Evolutionary conservation across 768 basidiomycete species (phyloP).

Genomic region (Hysterangium stoloniferum): DNA sequence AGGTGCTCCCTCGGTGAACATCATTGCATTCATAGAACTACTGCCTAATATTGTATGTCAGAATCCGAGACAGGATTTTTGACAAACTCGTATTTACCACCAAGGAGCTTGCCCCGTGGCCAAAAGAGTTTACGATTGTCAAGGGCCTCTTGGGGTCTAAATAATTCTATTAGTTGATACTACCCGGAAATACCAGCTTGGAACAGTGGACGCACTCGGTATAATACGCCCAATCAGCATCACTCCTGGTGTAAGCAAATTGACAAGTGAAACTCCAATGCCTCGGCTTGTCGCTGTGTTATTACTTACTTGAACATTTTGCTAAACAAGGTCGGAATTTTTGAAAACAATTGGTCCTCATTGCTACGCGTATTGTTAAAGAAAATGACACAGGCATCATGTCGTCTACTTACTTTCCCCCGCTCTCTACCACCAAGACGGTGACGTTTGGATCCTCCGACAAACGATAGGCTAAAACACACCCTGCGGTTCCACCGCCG

Average conservation of each 20-base stretch:
- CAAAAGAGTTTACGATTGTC: not conserved
- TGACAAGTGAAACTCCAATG: not conserved
- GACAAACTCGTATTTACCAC: not conserved
- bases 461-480: slow-evolving; percentile 31
- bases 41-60: not conserved
- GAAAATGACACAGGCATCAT: not conserved
- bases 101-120: slow-evolving; percentile 6
- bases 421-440: slow-evolving; percentile 28
- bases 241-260: not conserved
- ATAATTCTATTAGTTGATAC: not conserved
- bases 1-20: slow-evolving; percentile 23
- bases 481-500: slow-evolving; percentile 45
- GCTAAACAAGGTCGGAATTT: not conserved
- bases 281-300: not conserved
- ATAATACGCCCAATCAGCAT: slow-evolving; percentile 4
- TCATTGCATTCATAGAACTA: slow-evolving; percentile 21
- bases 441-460: slow-evolving; percentile 24
- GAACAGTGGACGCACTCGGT: not conserved
- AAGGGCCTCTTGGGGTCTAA: not conserved
- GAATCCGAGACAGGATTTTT: not conserved
- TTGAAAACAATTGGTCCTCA: slow-evolving; percentile 1
- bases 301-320: not conserved
- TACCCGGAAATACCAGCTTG: not conserved
- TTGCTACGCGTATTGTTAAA: not conserved
- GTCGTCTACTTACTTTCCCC: slow-evolving; percentile 6